These are phyloP conservation scores for Alternaria sp. DNA, from an alignment of 2,329 filamentous ascomycete species.

Conservation along the genomic window DNA sequence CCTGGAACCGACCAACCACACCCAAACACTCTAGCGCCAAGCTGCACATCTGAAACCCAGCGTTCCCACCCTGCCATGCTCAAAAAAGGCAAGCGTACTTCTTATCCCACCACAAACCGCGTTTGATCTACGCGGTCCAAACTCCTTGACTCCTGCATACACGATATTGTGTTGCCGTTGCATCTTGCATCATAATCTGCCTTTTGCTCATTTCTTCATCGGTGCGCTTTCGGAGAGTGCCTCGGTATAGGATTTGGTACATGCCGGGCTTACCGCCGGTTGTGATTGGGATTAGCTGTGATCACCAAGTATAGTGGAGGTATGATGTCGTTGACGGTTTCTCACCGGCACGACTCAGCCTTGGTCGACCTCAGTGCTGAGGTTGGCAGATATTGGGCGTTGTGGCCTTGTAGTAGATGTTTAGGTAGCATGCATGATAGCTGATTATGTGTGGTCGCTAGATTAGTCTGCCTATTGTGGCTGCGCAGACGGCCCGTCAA, in stretches of 20 bases:
- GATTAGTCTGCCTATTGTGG: slow-evolving; percentile 12
- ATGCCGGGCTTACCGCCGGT: not conserved
- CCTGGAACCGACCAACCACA: slow-evolving; percentile 11
- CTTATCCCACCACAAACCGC: not conserved
- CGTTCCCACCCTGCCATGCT: not conserved
- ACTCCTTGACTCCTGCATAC: slow-evolving; percentile 7
- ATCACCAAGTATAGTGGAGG: not conserved
- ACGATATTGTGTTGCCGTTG: slow-evolving; percentile 7
- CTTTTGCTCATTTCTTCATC: not conserved
- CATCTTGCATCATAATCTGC: not conserved
- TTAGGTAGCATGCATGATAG: not conserved
- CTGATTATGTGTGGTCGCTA: not conserved
- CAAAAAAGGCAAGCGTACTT: not conserved
- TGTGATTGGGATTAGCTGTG: not conserved
- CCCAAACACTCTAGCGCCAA: slow-evolving; percentile 12
- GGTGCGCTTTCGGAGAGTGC: not conserved
- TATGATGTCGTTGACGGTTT: not conserved
- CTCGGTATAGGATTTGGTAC: not conserved
- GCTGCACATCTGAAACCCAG: slow-evolving; percentile 15
- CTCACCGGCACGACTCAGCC: not conserved
- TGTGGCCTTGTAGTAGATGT: not conserved
- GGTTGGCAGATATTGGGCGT: not conserved
- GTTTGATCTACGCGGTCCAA: slow-evolving; percentile 21
- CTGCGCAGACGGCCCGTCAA: slow-evolving; percentile 21
- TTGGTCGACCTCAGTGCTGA: not conserved